These are phyloP conservation scores for Hemileccinum impolitum DNA, from an alignment of 768 basidiomycete genomes.

Conservation along the genomic window DNA sequence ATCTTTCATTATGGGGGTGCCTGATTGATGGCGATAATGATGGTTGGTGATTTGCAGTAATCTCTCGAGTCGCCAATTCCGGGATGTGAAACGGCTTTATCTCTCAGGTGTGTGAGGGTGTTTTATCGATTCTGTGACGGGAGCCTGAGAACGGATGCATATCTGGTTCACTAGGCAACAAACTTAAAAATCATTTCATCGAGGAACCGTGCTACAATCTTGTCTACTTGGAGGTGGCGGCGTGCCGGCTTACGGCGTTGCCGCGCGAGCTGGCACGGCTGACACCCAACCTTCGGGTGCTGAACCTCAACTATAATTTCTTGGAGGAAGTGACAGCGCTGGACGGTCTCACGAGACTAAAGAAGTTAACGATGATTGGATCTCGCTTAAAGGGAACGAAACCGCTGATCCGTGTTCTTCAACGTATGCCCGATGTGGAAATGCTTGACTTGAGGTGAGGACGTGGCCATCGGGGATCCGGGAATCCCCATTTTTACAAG, in stretches of 20 bases:
- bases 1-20: conserved; percentile 35
- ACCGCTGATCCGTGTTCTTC: conserved; percentile 66
- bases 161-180: conserved; percentile 58
- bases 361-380: conserved; percentile 85
- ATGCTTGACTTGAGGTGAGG: conserved; percentile 87
- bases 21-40: conserved; percentile 34
- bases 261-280: conserved; percentile 64
- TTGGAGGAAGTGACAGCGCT: conserved; percentile 69
- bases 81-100: conserved; percentile 92
- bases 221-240: conserved; percentile 88
- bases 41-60: conserved; percentile 37
- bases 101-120: conserved; percentile 72
- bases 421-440: conserved; percentile 75
- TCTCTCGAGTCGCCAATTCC: conserved; percentile 61
- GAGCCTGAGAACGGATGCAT: conserved; percentile 18
- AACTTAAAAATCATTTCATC: conserved; percentile 57
- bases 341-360: conserved; percentile 68
- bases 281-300: conserved; percentile 80
- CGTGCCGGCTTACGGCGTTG: conserved; percentile 72
- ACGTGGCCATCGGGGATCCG: conserved; percentile 9
- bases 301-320: conserved; percentile 98
- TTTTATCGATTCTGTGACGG: conserved; percentile 9
- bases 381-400: conserved; percentile 74
- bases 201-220: conserved; percentile 82
- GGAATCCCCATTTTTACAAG: conserved; percentile 5